Conservation (phyloP, 73 alveolate genomes). For the Effrenium voratum region DNA sequence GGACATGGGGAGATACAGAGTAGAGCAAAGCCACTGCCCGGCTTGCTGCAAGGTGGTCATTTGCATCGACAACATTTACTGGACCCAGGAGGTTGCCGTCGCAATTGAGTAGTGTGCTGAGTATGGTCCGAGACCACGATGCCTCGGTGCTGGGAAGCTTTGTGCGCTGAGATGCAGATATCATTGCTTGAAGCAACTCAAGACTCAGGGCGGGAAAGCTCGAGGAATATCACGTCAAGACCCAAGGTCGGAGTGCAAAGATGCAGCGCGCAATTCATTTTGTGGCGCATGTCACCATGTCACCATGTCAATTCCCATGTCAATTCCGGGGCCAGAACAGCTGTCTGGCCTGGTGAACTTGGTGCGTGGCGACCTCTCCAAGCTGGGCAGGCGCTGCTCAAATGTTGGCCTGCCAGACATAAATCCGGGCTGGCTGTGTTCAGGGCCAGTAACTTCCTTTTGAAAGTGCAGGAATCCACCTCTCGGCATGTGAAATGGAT, state of each 20-base stretch:
- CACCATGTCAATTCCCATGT: background rate
- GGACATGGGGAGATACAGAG: background rate
- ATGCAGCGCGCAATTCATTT: too few species aligned
- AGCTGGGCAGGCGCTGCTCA: constrained; percentile 56
- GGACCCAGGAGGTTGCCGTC: constrained; percentile 81
- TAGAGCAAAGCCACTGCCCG: background rate
- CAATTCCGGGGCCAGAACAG: constrained; percentile 37
- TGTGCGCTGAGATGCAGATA: background rate
- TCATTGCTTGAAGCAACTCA: background rate
- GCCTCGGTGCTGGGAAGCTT: too few species aligned
- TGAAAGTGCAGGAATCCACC: too few species aligned
- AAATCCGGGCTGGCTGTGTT: too few species aligned
- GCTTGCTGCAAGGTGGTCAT: constrained; percentile 32
- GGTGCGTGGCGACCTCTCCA: constrained; percentile 91
- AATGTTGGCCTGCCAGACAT: background rate
- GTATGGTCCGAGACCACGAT: background rate
- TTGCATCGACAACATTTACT: constrained; percentile 77
- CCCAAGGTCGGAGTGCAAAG: constrained; percentile 22
- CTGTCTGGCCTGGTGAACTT: constrained; percentile 92
- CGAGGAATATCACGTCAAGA: constrained; percentile 71
- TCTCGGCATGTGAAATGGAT: too few species aligned
- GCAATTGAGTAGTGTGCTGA: constrained; percentile 61
- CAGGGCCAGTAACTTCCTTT: too few species aligned
- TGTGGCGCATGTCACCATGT: background rate
- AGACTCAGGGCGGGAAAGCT: constrained; percentile 70